phyloP scores from a whole-genome alignment of 2,329 filamentous ascomycete genomes.

The Hymenoscyphus infarciens region DNA sequence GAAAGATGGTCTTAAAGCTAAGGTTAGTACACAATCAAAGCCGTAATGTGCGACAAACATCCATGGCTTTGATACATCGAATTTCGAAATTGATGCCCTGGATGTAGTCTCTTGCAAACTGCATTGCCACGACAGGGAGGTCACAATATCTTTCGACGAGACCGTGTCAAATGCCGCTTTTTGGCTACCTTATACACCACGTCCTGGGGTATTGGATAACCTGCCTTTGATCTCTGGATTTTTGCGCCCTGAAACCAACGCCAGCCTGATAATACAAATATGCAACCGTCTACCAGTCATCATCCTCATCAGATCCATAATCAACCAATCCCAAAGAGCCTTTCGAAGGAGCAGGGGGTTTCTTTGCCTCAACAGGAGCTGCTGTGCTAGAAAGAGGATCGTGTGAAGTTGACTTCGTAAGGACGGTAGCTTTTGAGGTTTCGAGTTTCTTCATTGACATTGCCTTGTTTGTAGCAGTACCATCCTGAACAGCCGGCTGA shows the following conservation, averaged over 20 bases:
- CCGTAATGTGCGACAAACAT: no score
- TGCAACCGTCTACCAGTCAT: slow-evolving; percentile 31
- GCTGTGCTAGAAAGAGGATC: background rate
- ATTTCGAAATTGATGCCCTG: no score
- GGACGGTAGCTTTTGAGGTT: background rate
- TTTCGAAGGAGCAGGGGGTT: slow-evolving; percentile 25
- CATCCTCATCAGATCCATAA: slow-evolving; percentile 55
- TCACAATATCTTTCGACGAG: background rate
- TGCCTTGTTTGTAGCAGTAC: background rate
- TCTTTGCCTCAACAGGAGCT: slow-evolving; percentile 13
- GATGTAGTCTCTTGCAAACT: no score
- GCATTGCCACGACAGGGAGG: no score
- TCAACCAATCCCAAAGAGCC: slow-evolving; percentile 44
- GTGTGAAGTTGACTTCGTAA: slow-evolving; percentile 3
- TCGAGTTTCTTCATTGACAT: slow-evolving; percentile 9
- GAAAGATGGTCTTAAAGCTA: no score
- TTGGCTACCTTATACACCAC: background rate
- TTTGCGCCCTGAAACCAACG: background rate
- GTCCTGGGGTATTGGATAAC: background rate
- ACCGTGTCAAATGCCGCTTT: background rate
- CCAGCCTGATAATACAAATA: background rate
- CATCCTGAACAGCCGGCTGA: background rate
- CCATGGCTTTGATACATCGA: no score
- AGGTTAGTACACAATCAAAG: no score
- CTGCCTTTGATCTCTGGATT: background rate